Evolutionary conservation across 192 early-diverging fungal genomes (phyloP), one percentile per base, ranked within the genome.

Genomic region (Coemansia sp.): DNA sequence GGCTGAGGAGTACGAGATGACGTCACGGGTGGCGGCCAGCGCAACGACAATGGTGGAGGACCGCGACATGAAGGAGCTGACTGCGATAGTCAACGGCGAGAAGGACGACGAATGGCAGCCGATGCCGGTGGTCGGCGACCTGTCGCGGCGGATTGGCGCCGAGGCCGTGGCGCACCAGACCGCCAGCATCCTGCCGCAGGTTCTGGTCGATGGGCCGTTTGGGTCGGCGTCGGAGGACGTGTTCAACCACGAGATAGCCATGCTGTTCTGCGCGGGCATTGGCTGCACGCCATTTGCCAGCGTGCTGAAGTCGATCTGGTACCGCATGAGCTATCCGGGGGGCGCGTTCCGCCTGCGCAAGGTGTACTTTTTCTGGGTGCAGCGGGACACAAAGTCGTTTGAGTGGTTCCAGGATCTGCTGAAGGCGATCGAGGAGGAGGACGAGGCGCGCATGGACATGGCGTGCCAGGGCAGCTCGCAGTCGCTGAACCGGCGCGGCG

Each of bases 341-440:
- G 62, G 59, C 1, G 48, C 55, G 48, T 67, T 78, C 58, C 72
- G 79, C 3, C 72, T 93, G 31, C 83, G 82, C 58, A 93, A 93
- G 63, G 90, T 90, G 10, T 92, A 92, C 64, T 93, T 93, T 58
- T 75, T 90, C 70, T 93, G 90, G 90, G 78, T 87, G 30, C 88
- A 86, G 65, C 81, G 91, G 19, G 90, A 91, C 67, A 87, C 84
- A 52, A 83, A 86, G 50, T 85, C 85, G 11, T 92, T 93, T 46
- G 90, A 93, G 63, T 90, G 90, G 88, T 93, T 93, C 78, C 85
- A 86, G 69, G 88, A 90, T 55, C 67, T 93, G 44, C 82, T 93
- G 47, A 74, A 80, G 58, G 89, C 87, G 10, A 81, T 92, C 25
- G 90, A 92, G 55, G 85, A 90, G 42, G 87, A 89, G 58, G 86